A percentile compares a stretch with the other conserved stretches of the same genome.
Conservation (phyloP, 495 filamentous ascomycete genomes). For the Astrocystis sublimbata region DNA sequence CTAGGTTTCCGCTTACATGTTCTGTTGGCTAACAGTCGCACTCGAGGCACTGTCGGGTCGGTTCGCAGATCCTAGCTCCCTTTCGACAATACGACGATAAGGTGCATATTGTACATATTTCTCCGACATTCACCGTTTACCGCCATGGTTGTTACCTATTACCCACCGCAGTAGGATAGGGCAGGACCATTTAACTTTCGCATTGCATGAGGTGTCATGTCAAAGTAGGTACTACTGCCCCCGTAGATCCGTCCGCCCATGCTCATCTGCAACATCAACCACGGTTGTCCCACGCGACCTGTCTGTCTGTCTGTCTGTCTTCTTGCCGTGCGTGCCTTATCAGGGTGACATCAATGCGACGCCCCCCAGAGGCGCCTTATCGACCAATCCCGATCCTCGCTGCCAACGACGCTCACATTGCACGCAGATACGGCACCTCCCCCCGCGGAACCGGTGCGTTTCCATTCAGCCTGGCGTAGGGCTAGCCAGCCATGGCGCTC, state of each 20-base stretch:
- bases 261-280: too few relatives aligned
- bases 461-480: conserved; percentile 4
- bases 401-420: background rate
- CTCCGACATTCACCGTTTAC: background rate
- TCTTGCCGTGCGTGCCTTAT: background rate
- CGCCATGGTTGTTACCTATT: background rate
- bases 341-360: conserved; percentile 12
- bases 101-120: background rate
- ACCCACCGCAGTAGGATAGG: too few relatives aligned
- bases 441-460: background rate
- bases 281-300: background rate
- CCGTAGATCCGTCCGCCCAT: too few relatives aligned
- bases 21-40: background rate
- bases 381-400: conserved; percentile 8
- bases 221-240: too few relatives aligned
- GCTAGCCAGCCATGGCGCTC: background rate
- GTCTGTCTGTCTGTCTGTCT: too few relatives aligned
- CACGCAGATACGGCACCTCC: too few relatives aligned
- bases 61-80: background rate
- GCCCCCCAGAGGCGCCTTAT: conserved; percentile 2
- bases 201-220: too few relatives aligned
- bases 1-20: conserved; percentile 9
- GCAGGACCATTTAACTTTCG: too few relatives aligned
- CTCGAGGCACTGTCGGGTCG: background rate
- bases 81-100: background rate